Conservation (phyloP, 352 stramenopile species). For the Blastocystis sp. region DNA sequence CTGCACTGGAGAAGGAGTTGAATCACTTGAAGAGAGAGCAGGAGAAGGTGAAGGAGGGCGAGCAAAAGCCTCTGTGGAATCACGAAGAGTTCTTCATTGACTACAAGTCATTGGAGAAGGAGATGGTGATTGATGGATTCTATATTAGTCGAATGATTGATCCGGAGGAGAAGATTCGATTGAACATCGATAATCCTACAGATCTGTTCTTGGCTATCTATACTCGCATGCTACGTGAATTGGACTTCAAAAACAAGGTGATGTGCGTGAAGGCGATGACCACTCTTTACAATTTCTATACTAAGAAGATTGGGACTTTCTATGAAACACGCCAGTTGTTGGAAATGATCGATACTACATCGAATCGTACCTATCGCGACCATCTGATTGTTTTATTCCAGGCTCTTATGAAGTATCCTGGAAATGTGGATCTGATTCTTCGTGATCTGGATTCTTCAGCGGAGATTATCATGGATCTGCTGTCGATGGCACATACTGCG, state of each 20-base stretch:
- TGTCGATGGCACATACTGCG: constrained; percentile 64
- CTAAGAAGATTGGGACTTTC: constrained; percentile 69
- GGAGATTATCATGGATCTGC: constrained; percentile 64
- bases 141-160: constrained; percentile 78
- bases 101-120: constrained; percentile 78
- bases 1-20: constrained; percentile 73
- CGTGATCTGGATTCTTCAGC: constrained; percentile 9
- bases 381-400: constrained; percentile 62
- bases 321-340: constrained; percentile 66
- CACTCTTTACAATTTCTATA: constrained; percentile 69
- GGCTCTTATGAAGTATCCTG: constrained; percentile 10
- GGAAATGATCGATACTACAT: constrained; percentile 34
- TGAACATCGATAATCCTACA: constrained; percentile 64
- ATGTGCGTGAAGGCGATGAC: constrained; percentile 69
- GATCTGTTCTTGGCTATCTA: constrained; percentile 72
- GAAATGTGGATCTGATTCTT: constrained; percentile 61
- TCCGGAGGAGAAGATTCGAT: constrained; percentile 58
- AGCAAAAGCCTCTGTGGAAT: constrained; percentile 84
- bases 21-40: constrained; percentile 72
- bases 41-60: constrained; percentile 63
- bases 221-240: constrained; percentile 70
- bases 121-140: constrained; percentile 79
- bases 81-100: constrained; percentile 86
- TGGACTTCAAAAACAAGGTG: constrained; percentile 67
- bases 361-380: constrained; percentile 50